Base-by-base conservation (phyloP, 2,329 filamentous ascomycete genomes). In the Coleophoma eucalyptorum region DNA sequence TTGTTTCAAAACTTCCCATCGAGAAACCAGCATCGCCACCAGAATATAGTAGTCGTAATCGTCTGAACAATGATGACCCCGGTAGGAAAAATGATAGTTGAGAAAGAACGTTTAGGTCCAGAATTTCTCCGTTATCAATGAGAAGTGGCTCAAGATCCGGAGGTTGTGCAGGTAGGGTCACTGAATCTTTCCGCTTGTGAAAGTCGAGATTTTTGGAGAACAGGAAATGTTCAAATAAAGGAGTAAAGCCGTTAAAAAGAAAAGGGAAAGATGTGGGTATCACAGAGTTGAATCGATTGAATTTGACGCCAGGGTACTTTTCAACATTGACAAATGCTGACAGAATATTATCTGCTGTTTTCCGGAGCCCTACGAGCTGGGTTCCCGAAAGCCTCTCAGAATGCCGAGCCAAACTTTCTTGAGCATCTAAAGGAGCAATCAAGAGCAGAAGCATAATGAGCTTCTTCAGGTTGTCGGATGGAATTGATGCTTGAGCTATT, bases 71-170 rank as follows among this genome's bases (percentile, higher is more conserved):
- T 2, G 78, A 76, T 4, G 73, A 73, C 6, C 83, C 81, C 2
- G 81, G 80, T 26, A 91, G 74, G 62, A 90, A 90, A 61, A 90
- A 85, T 0, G 87, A 89, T 3, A 91, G 70, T 61, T 91, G 87
- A 2, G 80, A 85, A 1, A 90, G 67, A 1, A 80, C 66, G 55
- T 81, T 81, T n/a, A 82, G 67, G 56, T 81, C 80, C 56, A 91
- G 68, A 33, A 90, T 88, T 16, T 84, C 79, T 31, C 78, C 82
- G 5, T 77, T 70, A 18, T 75, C 71, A 2, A 81, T 63, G 19
- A 84, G 63, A 3, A 83, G 79, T 48, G 63, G 62, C 48, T 62
- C 60, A 11, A 62, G 56, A 19, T 51, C 40, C 18, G 51, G 49
- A 10, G 51, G 44, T 47, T 53, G 50, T 8, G 51, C 46, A 31